phyloP scores from a whole-genome alignment of 495 filamentous ascomycete species.

The Pyronema domesticum region DNA sequence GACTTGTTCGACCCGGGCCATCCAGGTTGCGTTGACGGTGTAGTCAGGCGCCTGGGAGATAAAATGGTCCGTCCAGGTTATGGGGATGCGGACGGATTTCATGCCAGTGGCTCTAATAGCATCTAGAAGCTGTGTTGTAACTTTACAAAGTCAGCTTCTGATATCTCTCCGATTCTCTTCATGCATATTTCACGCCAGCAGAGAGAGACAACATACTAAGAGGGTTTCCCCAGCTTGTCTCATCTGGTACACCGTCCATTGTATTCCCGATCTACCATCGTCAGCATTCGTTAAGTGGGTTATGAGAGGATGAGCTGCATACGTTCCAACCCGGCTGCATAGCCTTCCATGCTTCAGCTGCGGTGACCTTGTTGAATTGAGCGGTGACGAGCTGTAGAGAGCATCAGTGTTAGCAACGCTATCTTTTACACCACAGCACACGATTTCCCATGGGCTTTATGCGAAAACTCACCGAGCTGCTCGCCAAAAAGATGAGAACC shows the following conservation, averaged over 20 bases:
- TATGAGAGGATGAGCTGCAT: neutral
- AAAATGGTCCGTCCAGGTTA: constrained; percentile 44
- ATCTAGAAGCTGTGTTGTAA: constrained; percentile 23
- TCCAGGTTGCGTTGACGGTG: constrained; percentile 37
- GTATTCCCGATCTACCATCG: constrained; percentile 28
- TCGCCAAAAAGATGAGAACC: too few species aligned
- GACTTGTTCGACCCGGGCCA: constrained; percentile 42
- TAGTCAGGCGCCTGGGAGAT: constrained; percentile 32
- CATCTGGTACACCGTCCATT: constrained; percentile 38
- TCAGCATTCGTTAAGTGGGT: neutral
- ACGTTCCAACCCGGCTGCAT: constrained; percentile 18
- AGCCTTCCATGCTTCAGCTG: constrained; percentile 14
- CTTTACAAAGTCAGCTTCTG: neutral
- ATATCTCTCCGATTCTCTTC: too few species aligned
- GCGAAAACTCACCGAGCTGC: too few species aligned
- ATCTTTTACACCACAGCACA: too few species aligned
- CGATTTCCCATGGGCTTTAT: too few species aligned
- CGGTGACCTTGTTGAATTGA: constrained; percentile 14
- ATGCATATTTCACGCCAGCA: neutral
- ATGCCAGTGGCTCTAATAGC: constrained; percentile 37
- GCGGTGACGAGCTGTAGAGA: neutral
- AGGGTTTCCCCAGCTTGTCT: constrained; percentile 43
- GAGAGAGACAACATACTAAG: constrained; percentile 9
- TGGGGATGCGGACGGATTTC: constrained; percentile 41
- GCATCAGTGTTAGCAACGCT: neutral